Percentiles rank a stretch among this genome's conserved stretches.
These are phyloP conservation scores for Rhizopogon vulgaris DNA, from an alignment of 768 basidiomycete genomes.

Conservation along the genomic window DNA sequence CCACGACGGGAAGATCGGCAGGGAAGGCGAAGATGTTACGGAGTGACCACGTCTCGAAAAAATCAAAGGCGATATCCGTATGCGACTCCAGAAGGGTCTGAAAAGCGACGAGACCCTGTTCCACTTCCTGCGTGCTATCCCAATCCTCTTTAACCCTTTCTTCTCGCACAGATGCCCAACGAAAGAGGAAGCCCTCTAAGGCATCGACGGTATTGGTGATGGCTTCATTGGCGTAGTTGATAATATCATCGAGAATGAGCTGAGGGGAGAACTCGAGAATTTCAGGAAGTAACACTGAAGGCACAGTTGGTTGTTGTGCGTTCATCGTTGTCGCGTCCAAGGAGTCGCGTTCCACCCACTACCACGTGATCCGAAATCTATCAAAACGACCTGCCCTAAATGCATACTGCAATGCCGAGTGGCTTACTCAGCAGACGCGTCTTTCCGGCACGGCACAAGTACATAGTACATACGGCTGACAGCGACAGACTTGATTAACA, in stretches of 20 bases:
- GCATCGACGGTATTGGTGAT: conserved; percentile 74
- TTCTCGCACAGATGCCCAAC: conserved; percentile 66
- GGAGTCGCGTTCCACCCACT: neutral
- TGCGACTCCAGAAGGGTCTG: conserved; percentile 86
- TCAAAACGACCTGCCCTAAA: too few species aligned
- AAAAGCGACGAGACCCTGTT: conserved; percentile 78
- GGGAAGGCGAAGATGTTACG: conserved; percentile 83
- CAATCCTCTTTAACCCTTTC: conserved; percentile 40
- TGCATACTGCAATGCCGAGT: neutral
- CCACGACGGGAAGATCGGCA: conserved; percentile 59
- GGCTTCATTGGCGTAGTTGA: conserved; percentile 76
- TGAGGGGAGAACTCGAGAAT: conserved; percentile 82
- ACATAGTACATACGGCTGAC: too few species aligned
- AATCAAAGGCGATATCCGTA: conserved; percentile 87
- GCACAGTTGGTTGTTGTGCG: conserved; percentile 25
- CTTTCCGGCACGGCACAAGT: conserved; percentile 8
- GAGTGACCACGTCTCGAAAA: conserved; percentile 85
- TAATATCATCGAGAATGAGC: conserved; percentile 78
- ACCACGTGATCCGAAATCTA: neutral
- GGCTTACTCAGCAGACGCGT: conserved; percentile 17
- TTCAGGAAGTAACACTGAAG: conserved; percentile 57
- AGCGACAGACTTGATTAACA: too few species aligned
- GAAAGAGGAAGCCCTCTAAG: conserved; percentile 70
- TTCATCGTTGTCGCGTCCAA: neutral
- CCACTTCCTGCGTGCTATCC: conserved; percentile 64